These are phyloP conservation scores for Sesbania bispinosa DNA, from an alignment of 306 rosid species.

Conservation along the genomic window DNA sequence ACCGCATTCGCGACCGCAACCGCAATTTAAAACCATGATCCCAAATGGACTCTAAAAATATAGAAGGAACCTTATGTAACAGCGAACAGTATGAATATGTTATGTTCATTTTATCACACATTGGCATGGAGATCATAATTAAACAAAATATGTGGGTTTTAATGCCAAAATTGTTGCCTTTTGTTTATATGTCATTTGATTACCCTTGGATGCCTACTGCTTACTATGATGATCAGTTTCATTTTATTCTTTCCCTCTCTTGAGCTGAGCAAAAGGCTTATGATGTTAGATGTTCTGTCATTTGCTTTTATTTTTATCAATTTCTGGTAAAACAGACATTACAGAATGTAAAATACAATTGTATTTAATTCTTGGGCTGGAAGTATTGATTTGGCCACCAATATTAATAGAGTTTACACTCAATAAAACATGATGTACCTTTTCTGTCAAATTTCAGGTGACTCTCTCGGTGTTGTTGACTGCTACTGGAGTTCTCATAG, in stretches of 20 bases:
- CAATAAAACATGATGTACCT: neutral
- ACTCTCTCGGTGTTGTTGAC: slow-evolving; percentile 69
- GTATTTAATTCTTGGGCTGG: neutral
- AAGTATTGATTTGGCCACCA: slow-evolving; percentile 2
- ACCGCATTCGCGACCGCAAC: too few species aligned
- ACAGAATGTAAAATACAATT: neutral
- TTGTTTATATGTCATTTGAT: neutral
- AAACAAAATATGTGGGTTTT: neutral
- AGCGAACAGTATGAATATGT: neutral
- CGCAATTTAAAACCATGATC: too few species aligned
- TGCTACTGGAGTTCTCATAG: slow-evolving; percentile 87
- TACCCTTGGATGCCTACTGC: neutral
- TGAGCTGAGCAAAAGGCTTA: neutral
- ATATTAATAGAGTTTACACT: slow-evolving; percentile 21
- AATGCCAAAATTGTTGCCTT: neutral
- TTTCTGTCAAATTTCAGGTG: slow-evolving; percentile 59
- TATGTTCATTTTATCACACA: slow-evolving; percentile 6
- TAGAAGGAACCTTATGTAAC: neutral
- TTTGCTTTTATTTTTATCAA: neutral
- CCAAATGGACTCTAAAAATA: neutral
- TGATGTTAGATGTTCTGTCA: neutral
- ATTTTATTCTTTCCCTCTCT: neutral
- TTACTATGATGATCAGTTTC: slow-evolving; percentile 1
- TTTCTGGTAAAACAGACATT: slow-evolving; percentile 2
- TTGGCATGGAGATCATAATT: neutral